These are phyloP conservation scores for Lepidopterella palustris DNA, from an alignment of 495 filamentous ascomycete genomes.

Conservation along the genomic window DNA sequence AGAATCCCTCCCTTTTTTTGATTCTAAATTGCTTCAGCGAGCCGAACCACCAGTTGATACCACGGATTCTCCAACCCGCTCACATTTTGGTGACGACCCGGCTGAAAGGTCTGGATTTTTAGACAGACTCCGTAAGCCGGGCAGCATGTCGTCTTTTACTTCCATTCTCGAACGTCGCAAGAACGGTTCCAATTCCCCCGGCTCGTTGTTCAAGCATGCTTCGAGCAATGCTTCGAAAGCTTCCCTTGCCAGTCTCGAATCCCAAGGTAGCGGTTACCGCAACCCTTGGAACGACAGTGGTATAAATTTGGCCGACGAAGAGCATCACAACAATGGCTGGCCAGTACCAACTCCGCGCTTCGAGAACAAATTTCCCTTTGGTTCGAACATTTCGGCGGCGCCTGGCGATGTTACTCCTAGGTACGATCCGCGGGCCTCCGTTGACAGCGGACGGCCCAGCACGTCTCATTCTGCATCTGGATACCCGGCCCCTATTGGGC, in stretches of 20 bases:
- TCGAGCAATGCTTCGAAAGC: constrained; percentile 92
- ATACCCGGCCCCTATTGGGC: constrained; percentile 43
- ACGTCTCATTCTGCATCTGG: constrained; percentile 73
- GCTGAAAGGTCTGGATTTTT: constrained; percentile 70
- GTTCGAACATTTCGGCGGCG: constrained; percentile 19
- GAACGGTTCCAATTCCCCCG: constrained; percentile 75
- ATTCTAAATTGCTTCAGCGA: constrained; percentile 90
- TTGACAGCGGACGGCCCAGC: constrained; percentile 83
- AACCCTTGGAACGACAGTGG: constrained; percentile 97
- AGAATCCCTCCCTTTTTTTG: constrained; percentile 90
- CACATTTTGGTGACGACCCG: constrained; percentile 66
- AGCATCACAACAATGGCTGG: constrained; percentile 48
- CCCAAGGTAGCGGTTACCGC: constrained; percentile 82
- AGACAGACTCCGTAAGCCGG: constrained; percentile 82
- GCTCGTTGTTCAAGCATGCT: constrained; percentile 84
- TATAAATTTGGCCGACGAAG: constrained; percentile 85
- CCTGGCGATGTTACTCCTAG: constrained; percentile 30
- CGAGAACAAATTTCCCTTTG: constrained; percentile 28
- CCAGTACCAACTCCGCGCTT: constrained; percentile 21
- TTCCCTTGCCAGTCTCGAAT: constrained; percentile 88
- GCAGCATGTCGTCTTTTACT: constrained; percentile 85
- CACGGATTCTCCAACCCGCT: constrained; percentile 78
- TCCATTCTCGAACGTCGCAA: constrained; percentile 87
- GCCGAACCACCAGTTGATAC: constrained; percentile 64
- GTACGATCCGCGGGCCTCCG: constrained; percentile 59